Conservation (phyloP, 1,284 basidiomycete species). For the Moesziomyces sp. region DNA sequence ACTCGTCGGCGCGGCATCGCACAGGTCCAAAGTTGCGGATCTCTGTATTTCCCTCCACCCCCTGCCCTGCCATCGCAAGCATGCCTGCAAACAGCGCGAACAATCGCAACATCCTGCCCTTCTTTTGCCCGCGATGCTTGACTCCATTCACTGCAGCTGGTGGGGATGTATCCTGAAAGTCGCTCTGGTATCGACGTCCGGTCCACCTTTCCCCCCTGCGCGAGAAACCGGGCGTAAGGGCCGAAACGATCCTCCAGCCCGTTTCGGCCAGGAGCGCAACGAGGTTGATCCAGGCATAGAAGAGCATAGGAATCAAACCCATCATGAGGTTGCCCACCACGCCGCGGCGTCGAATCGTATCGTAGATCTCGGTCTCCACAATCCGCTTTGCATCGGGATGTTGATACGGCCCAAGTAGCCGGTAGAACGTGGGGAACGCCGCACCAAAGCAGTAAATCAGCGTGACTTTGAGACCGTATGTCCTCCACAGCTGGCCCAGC, state of each 20-base stretch:
- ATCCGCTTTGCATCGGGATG: conserved; percentile 64
- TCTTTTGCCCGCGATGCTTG: neutral
- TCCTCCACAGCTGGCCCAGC: conserved; percentile 71
- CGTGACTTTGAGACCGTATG: conserved; percentile 73
- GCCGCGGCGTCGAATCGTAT: conserved; percentile 74
- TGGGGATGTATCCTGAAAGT: conserved; percentile 12
- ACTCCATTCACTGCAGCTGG: neutral
- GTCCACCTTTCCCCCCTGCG: conserved; percentile 3
- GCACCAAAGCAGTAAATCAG: conserved; percentile 75
- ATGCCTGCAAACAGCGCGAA: conserved; percentile 32
- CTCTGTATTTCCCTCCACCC: conserved; percentile 46
- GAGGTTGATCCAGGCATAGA: conserved; percentile 70
- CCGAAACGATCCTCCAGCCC: conserved; percentile 1
- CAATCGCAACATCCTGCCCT: conserved; percentile 35
- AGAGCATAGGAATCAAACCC: conserved; percentile 70
- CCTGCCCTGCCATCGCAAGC: conserved; percentile 13
- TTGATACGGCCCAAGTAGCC: conserved; percentile 74
- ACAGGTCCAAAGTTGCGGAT: conserved; percentile 50
- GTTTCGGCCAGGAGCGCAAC: conserved; percentile 64
- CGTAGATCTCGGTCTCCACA: conserved; percentile 75
- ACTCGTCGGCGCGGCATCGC: conserved; percentile 49
- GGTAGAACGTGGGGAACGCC: conserved; percentile 75
- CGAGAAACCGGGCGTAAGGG: conserved; percentile 11
- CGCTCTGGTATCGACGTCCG: conserved; percentile 25
- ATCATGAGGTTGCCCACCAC: conserved; percentile 75